Evolutionary conservation across 2,329 filamentous ascomycete species (phyloP).

Genomic region (Hymenoscyphus infarciens): DNA sequence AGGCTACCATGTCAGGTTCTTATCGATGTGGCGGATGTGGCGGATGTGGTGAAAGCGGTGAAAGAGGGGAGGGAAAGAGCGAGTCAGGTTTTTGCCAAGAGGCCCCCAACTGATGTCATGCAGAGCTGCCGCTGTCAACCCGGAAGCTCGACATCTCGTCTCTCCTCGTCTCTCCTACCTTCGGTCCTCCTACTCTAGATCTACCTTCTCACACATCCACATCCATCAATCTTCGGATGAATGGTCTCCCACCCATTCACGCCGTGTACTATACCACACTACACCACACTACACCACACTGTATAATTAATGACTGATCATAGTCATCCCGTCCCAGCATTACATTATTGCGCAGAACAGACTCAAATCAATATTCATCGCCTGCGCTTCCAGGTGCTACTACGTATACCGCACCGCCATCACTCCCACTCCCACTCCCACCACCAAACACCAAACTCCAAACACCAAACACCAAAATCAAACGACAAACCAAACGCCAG

Average conservation of each 20-base stretch:
- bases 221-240: constrained; percentile 6
- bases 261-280: neutral
- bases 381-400: neutral
- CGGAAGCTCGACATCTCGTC: neutral
- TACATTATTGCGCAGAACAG: too few relatives aligned
- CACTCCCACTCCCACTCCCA: neutral
- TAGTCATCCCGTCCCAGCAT: neutral
- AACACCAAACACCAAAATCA: neutral
- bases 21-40: too few relatives aligned
- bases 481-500: constrained; percentile 3
- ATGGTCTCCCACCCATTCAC: constrained; percentile 16
- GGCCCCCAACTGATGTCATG: constrained; percentile 17
- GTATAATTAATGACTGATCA: neutral
- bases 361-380: neutral
- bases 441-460: neutral
- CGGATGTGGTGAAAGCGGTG: too few relatives aligned
- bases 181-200: too few relatives aligned
- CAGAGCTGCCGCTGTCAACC: constrained; percentile 1
- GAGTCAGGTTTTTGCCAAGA: constrained; percentile 25
- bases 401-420: neutral
- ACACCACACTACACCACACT: too few relatives aligned
- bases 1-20: too few relatives aligned
- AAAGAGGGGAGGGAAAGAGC: too few relatives aligned
- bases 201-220: constrained; percentile 10
- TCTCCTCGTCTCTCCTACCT: constrained; percentile 7